These are phyloP conservation scores for Fomitopsis pinicola DNA, from an alignment of 1,284 basidiomycete species.

Conservation along the genomic window DNA sequence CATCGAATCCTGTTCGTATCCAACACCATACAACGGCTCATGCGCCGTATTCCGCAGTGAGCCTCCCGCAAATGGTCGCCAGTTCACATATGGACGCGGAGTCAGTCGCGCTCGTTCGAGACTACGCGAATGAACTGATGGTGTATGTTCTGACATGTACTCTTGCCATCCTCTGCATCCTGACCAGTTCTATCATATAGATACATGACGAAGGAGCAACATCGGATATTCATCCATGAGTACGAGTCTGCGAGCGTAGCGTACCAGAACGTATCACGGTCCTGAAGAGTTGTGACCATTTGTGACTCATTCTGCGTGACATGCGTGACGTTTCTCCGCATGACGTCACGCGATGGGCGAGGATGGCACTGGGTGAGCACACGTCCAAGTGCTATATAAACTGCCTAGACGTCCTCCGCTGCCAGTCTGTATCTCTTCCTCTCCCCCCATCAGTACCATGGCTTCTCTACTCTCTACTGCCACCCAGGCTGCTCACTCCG, in stretches of 20 bases:
- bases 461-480: slow-evolving; percentile 41
- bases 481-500: slow-evolving; percentile 50
- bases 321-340: not conserved
- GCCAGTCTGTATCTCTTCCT: not conserved
- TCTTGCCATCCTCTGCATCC: slow-evolving; percentile 3
- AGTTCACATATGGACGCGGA: slow-evolving; percentile 91
- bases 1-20: not conserved
- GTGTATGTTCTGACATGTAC: slow-evolving; percentile 48
- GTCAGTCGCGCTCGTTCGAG: slow-evolving; percentile 77
- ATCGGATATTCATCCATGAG: slow-evolving; percentile 64
- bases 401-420: not conserved
- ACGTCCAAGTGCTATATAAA: slow-evolving; percentile 5
- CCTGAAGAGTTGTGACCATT: slow-evolving; percentile 30
- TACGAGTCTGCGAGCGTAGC: slow-evolving; percentile 70
- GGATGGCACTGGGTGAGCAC: not conserved
- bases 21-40: slow-evolving; percentile 12
- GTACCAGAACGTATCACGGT: slow-evolving; percentile 73
- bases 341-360: slow-evolving; percentile 14
- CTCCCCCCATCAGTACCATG: slow-evolving; percentile 30
- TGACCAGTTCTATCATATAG: slow-evolving; percentile 30
- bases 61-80: slow-evolving; percentile 78
- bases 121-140: slow-evolving; percentile 89
- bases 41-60: slow-evolving; percentile 45
- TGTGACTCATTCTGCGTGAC: slow-evolving; percentile 1
- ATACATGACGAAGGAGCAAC: slow-evolving; percentile 64